phyloP scores from a whole-genome alignment of 768 basidiomycete genomes.

The Kwoniella pini region DNA sequence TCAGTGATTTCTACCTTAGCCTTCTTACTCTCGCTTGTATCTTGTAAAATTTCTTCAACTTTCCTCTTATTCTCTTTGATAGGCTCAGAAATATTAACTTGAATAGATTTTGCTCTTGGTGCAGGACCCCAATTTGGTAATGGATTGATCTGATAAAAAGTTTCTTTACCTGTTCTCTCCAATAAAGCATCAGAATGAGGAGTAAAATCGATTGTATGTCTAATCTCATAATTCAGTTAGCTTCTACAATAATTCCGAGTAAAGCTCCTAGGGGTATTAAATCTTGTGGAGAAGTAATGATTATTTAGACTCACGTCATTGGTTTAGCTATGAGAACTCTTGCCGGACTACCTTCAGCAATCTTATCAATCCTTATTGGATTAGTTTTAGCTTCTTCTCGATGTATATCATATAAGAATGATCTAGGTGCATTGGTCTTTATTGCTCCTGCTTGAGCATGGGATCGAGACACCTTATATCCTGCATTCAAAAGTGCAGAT shows the following conservation, averaged over 20 bases:
- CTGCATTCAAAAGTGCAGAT: constrained; percentile 84
- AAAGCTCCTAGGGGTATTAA: no score
- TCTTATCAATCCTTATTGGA: constrained; percentile 81
- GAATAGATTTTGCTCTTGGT: constrained; percentile 44
- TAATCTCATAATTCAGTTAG: constrained; percentile 4
- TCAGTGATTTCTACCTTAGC: constrained; percentile 12
- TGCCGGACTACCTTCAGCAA: constrained; percentile 73
- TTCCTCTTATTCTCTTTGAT: constrained; percentile 12
- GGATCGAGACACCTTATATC: constrained; percentile 81
- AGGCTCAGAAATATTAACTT: neutral
- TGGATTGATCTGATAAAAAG: constrained; percentile 69
- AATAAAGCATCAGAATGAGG: constrained; percentile 66
- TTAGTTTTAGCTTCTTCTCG: constrained; percentile 79
- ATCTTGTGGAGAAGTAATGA: neutral
- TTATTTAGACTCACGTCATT: constrained; percentile 61
- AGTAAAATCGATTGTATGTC: constrained; percentile 68
- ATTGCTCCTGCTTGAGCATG: constrained; percentile 86
- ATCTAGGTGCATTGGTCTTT: constrained; percentile 78
- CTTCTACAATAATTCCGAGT: no score
- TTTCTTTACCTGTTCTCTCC: constrained; percentile 38
- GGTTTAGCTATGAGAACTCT: constrained; percentile 68
- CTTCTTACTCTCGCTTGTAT: constrained; percentile 1
- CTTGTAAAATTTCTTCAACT: constrained; percentile 7
- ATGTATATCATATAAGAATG: constrained; percentile 76
- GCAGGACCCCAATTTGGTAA: constrained; percentile 91